Base-by-base conservation (phyloP, 192 early-diverging fungal species). In the Chytriomyces sp. region DNA sequence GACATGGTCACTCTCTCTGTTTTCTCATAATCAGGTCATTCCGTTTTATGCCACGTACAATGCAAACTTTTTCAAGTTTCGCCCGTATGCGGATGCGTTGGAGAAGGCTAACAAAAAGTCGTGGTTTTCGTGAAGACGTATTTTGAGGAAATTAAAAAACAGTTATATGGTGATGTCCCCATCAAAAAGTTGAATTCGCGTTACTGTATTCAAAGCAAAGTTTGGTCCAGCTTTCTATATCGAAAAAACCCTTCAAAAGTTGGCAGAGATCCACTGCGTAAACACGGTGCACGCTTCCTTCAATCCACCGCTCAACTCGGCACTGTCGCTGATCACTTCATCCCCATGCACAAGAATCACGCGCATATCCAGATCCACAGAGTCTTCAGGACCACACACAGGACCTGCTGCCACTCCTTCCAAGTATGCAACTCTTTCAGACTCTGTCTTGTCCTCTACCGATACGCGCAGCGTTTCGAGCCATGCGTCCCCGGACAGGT, bases 281-380 rank as follows among this genome's bases (percentile, higher is more conserved):
- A 76, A 80, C 11, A 80, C 61, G 5, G 64, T 10, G 50, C 74
- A 77, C 18, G 78, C 78, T 46, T 76, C 53, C 23, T 35, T n/a
- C 6, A 80, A 63, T 0, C 70, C 70, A 10, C 72, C 70, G 0
- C 50, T 43, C 23, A 75, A 60, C 5, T 44, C 60, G 26, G 28
- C 53, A 20, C 48, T 69, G 68, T 80, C 74, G 10, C 67, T 18
- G 20, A 80, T 68, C 26, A 80, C 79, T 13, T 75, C 48, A 63
- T 80, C 79, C 28, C 79, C 79, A 50, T 80, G 79, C 6, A 80
- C 79, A 18, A 80, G 47, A 48, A 72, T 57, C 10, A 80, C 79
- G n/a, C 47, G 7, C 78, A 79, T 79, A 50, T 79, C 62, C 26
- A 80, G 50, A 62, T 80, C 79, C n/a, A 80, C 79, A 45, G 45